Evolutionary conservation across 2,329 filamentous ascomycete species (phyloP), one percentile per base, ranked within the genome.

Genomic region (Chaetomium strumarium): DNA sequence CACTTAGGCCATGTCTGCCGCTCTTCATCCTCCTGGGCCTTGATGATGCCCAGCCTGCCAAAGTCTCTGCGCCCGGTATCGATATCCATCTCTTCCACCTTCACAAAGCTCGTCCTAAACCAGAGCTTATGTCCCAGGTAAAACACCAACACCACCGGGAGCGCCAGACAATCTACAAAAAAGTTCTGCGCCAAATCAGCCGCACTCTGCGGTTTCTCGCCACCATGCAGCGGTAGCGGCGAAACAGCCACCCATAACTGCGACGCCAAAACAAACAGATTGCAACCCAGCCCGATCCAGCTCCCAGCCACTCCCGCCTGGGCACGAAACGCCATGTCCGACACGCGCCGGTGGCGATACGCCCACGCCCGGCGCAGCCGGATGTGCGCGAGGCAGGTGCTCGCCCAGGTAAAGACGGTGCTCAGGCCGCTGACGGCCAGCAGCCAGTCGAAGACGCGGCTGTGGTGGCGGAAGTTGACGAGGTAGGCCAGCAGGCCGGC

Each of bases 401-500:
- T 84, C 16, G 77, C 83, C 84, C 84, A 88, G 11, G 83, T 83
- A 65, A 85, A 86, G 40, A 88, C 73, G 12, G 81, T 78, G 11
- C 79, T 78, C 5, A 88, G 72, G 47, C 81, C 84, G 0, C 82
- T 85, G 14, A 88, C 70, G 9, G 83, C 79, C 24, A 80, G 74
- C 3, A 88, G 75, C 85, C 85, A 88, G 61, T 77, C 72, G 53
- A 88, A 85, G 19, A 86, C 75, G 1, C 63, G 65, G 19, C 78
- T 78, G 1, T 69, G 69, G 0, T 16, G 46, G 0, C 69, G 61
- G 43, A 67, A 64, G 24, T 81, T 65, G 53, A 69, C 72, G 31
- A 78, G 57, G 52, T 75, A 81, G 5, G 74, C 79, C 2, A 83
- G 67, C 2, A 73, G 62, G 19, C 78, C 79, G 38, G 79, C 75